Evolutionary conservation across 176 grass and related monocot genomes (phyloP).

Genomic region (Carex littledalei): DNA sequence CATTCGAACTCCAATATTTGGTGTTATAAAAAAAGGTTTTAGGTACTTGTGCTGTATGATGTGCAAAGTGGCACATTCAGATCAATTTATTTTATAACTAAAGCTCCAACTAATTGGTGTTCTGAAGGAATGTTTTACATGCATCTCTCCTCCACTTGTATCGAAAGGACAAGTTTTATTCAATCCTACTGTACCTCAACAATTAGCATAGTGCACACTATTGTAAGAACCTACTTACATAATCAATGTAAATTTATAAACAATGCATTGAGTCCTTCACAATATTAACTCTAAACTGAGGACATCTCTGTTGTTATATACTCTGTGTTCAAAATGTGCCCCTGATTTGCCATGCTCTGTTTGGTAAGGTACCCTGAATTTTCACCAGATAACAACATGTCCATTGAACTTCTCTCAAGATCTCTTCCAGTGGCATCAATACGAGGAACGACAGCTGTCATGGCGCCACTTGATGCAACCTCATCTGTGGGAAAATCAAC

Average conservation of each 20-base stretch:
- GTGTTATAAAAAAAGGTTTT: too few relatives aligned
- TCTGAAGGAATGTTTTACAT: too few relatives aligned
- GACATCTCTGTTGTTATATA: not conserved
- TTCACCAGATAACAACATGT: not conserved
- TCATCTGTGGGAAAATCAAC: not conserved
- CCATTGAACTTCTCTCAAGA: not conserved
- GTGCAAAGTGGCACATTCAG: too few relatives aligned
- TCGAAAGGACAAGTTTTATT: not conserved
- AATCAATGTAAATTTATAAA: not conserved
- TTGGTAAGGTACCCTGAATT: not conserved
- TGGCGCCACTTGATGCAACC: not conserved
- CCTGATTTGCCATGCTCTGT: not conserved
- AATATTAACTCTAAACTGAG: not conserved
- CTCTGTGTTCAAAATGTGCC: not conserved
- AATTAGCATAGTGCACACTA: not conserved
- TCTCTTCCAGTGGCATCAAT: not conserved
- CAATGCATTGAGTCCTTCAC: not conserved
- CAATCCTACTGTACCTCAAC: not conserved
- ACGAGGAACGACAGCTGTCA: not conserved
- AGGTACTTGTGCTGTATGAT: too few relatives aligned
- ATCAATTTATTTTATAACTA: too few relatives aligned
- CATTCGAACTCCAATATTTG: too few relatives aligned
- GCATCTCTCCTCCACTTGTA: too few relatives aligned
- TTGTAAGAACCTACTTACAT: not conserved
- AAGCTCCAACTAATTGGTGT: too few relatives aligned